phyloP scores from a whole-genome alignment of 495 filamentous ascomycete genomes.

The Cercophora samala region DNA sequence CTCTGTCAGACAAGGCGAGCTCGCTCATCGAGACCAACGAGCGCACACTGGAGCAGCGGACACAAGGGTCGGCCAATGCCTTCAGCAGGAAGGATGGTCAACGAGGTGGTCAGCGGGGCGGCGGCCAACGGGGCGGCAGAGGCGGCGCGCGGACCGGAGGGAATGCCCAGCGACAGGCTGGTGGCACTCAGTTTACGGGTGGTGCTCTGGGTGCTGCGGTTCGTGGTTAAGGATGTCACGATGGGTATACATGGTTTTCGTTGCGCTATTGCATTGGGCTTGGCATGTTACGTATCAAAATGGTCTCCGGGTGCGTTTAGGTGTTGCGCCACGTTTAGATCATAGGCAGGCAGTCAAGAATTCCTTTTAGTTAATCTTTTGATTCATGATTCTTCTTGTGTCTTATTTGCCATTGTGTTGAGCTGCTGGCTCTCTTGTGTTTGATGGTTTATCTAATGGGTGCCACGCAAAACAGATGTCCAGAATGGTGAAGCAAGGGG shows the following conservation, averaged over 20 bases:
- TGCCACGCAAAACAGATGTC: too few relatives aligned
- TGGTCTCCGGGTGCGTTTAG: constrained; percentile 24
- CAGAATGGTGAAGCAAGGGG: too few relatives aligned
- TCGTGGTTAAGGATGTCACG: constrained; percentile 40
- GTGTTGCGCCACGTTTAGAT: constrained; percentile 25
- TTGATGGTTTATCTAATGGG: background rate
- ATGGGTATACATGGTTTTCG: constrained; percentile 26
- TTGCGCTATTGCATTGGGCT: constrained; percentile 36
- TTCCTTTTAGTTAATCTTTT: constrained; percentile 10
- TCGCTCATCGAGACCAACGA: constrained; percentile 96
- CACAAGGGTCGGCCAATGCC: constrained; percentile 89
- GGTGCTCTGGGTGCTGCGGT: constrained; percentile 56
- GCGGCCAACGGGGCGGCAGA: constrained; percentile 63
- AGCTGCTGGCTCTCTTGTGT: background rate
- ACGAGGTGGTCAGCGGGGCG: constrained; percentile 68
- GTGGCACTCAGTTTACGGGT: constrained; percentile 57
- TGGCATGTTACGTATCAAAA: constrained; percentile 32
- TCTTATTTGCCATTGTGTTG: background rate
- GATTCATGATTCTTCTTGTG: background rate
- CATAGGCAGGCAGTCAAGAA: constrained; percentile 28
- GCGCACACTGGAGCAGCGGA: constrained; percentile 92
- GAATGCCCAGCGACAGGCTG: constrained; percentile 53
- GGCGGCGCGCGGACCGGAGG: constrained; percentile 58
- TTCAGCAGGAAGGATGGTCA: constrained; percentile 84
- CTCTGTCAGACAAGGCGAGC: constrained; percentile 91